Percentiles rank a stretch among this genome's conserved stretches.
These are phyloP conservation scores for Saitozyma podzolica DNA, from an alignment of 768 basidiomycete species.

Conservation along the genomic window DNA sequence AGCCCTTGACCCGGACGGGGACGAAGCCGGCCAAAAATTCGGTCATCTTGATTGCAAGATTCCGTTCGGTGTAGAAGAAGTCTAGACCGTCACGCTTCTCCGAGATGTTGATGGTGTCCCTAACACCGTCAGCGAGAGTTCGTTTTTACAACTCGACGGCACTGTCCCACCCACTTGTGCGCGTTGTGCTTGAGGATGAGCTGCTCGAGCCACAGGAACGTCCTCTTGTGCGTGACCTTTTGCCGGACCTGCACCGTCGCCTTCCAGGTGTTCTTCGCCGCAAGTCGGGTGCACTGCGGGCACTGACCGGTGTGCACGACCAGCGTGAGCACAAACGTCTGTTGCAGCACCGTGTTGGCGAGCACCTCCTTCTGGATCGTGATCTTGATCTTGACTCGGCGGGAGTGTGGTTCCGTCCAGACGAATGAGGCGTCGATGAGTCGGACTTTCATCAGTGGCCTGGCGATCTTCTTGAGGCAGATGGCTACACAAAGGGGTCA, in stretches of 20 bases:
- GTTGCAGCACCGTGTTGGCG: slow-evolving; percentile 91
- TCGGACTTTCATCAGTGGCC: slow-evolving; percentile 77
- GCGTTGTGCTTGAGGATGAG: slow-evolving; percentile 94
- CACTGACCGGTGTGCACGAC: slow-evolving; percentile 89
- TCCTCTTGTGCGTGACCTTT: slow-evolving; percentile 96
- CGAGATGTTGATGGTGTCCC: slow-evolving; percentile 84
- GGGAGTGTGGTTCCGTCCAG: slow-evolving; percentile 99
- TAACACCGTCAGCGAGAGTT: slow-evolving; percentile 22
- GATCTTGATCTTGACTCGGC: slow-evolving; percentile 84
- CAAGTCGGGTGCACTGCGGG: slow-evolving; percentile 85
- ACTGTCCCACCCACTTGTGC: slow-evolving; percentile 62
- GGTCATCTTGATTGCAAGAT: slow-evolving; percentile 93
- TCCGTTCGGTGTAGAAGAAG: slow-evolving; percentile 90
- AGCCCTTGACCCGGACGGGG: slow-evolving; percentile 86
- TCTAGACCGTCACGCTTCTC: slow-evolving; percentile 94
- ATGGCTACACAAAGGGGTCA: slow-evolving; percentile 59
- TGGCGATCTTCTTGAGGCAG: slow-evolving; percentile 79
- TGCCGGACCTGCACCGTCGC: slow-evolving; percentile 98
- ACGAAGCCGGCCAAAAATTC: slow-evolving; percentile 88
- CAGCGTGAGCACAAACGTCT: slow-evolving; percentile 95
- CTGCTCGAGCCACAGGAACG: slow-evolving; percentile 95
- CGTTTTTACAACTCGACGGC: neutral
- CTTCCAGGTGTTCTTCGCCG: slow-evolving; percentile 99
- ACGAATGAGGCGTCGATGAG: slow-evolving; percentile 98
- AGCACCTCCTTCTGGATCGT: slow-evolving; percentile 99